Base-by-base conservation (phyloP, 2,329 filamentous ascomycete species). In the Arachnomyces sp. region DNA sequence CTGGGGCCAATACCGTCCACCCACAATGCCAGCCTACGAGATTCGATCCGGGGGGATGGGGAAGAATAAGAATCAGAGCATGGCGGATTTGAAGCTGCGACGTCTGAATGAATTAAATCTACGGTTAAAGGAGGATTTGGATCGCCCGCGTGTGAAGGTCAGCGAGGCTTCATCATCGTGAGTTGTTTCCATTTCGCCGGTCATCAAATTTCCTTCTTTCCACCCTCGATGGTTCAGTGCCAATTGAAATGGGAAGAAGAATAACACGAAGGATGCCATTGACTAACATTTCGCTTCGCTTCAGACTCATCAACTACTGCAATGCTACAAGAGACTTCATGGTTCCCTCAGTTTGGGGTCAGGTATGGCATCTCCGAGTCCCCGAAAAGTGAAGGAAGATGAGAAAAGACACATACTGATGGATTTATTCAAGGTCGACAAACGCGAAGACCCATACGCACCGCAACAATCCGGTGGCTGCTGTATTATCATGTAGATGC, bases 281-380 rank as follows among this genome's bases (percentile, higher is more conserved):
- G 28, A 47, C 36, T 13, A 31, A 40, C 18, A 33, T 36, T 13
- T 43, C 15, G 34, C 7, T 21, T 51, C 43, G 38, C 21, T 44
- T 50, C 60, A 98, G 92, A 66, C 85, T 96, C 65, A 96, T 96
- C 65, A 86, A 87, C 54, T 96, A 96, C 72, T 96, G 90, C 69
- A 94, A 94, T 68, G 89, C 86, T 67, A 95, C 92, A 55, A 85
- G 90, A 67, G 92, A 98, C 66, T 96, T 94, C 73, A 96, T 98
- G 92, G 89, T 96, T 42, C 89, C 89, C 38, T 94, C 88, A 39
- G 86, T 93, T 65, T 98, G 92, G 92, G 90, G 90, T 53, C 78
- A 82, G 46, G 78, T 81, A 71, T 56, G 58, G 52, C 47, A 49
- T 44, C 44, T 37, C 32, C 18, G 8, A 2, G 37, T 37, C 32